These are phyloP conservation scores for Gilbertella persicaria DNA, from an alignment of 371 early-diverging fungal species.

Conservation along the genomic window DNA sequence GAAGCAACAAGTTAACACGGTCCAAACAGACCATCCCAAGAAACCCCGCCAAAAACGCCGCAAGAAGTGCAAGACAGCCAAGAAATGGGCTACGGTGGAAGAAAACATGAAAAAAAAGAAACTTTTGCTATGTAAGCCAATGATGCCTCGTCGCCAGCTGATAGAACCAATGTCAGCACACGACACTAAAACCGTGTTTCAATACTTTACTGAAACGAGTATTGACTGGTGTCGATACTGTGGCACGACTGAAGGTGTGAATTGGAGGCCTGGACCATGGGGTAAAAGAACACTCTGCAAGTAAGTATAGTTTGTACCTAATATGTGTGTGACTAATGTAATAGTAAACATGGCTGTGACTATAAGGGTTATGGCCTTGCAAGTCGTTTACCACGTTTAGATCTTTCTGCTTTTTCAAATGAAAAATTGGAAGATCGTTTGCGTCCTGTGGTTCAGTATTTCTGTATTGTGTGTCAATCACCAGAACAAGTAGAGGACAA, in stretches of 20 bases:
- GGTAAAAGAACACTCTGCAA: conserved; percentile 78
- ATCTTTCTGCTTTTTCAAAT: conserved; percentile 66
- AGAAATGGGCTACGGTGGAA: conserved; percentile 9
- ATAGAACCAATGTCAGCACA: conserved; percentile 5
- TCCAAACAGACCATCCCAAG: conserved; percentile 1
- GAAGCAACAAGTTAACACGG: too few relatives aligned
- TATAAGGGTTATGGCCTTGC: conserved; percentile 90
- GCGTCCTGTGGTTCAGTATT: conserved; percentile 80
- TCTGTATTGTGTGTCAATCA: conserved; percentile 29
- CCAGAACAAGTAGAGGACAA: conserved; percentile 30
- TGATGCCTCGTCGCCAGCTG: conserved; percentile 18
- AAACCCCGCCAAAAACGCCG: conserved; percentile 19
- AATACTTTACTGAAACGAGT: conserved; percentile 36
- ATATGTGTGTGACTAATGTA: neutral
- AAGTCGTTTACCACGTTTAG: conserved; percentile 75
- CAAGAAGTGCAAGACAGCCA: conserved; percentile 9
- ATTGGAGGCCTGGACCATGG: conserved; percentile 80
- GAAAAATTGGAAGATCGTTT: conserved; percentile 70
- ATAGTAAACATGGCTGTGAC: conserved; percentile 84
- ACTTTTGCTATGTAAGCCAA: too few relatives aligned
- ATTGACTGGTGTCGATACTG: conserved; percentile 78
- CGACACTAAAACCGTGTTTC: conserved; percentile 39
- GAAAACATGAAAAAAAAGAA: neutral
- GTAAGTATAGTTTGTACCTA: conserved; percentile 25
- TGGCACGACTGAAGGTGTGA: conserved; percentile 71